Percentiles rank a stretch among this genome's conserved stretches.
Evolutionary conservation across 768 basidiomycete species (phyloP).

Genomic region (Rubroboletus pulcherrimus): DNA sequence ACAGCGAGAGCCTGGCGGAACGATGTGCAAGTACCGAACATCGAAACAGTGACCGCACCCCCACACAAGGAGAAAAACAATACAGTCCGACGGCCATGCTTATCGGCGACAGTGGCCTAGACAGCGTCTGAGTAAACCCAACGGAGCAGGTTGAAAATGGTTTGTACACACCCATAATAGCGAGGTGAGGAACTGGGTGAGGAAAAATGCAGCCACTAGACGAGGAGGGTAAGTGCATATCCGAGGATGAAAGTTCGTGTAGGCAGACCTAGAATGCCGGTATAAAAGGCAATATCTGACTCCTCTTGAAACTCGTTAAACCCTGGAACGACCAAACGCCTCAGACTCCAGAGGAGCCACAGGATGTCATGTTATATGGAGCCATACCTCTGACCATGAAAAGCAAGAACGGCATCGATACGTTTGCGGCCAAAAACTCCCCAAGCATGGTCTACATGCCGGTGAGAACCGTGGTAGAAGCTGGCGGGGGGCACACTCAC

Average conservation of each 20-base stretch:
- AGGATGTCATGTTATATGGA: slow-evolving; percentile 8
- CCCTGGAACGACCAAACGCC: slow-evolving; percentile 35
- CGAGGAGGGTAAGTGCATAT: slow-evolving; percentile 6
- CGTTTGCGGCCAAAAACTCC: slow-evolving; percentile 92
- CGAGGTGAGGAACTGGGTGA: slow-evolving; percentile 94
- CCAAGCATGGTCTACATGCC: slow-evolving; percentile 78
- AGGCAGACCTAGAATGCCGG: slow-evolving; percentile 70
- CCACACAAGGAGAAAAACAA: slow-evolving; percentile 83
- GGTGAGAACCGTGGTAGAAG: slow-evolving; percentile 3
- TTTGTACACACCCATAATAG: slow-evolving; percentile 71
- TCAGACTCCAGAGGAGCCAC: neutral
- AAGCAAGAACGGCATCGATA: slow-evolving; percentile 85
- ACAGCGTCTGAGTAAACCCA: neutral
- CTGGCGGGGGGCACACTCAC: slow-evolving; percentile 42
- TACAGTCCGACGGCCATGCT: slow-evolving; percentile 83
- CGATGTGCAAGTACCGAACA: slow-evolving; percentile 75
- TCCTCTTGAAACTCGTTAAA: slow-evolving; percentile 73
- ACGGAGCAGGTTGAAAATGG: neutral
- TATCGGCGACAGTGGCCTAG: slow-evolving; percentile 89
- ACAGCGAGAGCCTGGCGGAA: slow-evolving; percentile 80
- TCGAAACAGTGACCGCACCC: slow-evolving; percentile 70
- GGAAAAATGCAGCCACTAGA: slow-evolving; percentile 79
- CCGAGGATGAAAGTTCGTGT: slow-evolving; percentile 9
- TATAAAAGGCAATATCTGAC: slow-evolving; percentile 85
- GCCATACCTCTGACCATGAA: slow-evolving; percentile 87